Percentiles rank a stretch among this genome's conserved stretches.
Evolutionary conservation across 176 grass and related monocot genomes (phyloP).

Genomic region (Zizania latifolia): DNA sequence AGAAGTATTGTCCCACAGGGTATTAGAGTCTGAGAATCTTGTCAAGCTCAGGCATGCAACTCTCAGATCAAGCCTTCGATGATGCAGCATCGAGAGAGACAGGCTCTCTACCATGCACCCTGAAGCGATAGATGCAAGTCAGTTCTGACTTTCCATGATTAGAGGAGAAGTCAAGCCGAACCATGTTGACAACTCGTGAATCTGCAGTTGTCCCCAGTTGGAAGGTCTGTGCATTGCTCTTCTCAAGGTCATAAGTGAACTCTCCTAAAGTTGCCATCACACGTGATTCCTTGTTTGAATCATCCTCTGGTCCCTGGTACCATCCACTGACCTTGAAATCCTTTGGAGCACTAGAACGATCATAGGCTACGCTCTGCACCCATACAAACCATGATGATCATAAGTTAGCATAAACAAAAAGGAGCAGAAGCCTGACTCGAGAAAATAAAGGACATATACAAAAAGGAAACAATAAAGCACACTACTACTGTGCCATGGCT

Average conservation of each 20-base stretch:
- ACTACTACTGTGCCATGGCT: background rate
- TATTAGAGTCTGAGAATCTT: background rate
- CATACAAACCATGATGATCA: background rate
- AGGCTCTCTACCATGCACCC: conserved; percentile 75
- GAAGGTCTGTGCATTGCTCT: conserved; percentile 77
- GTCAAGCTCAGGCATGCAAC: background rate
- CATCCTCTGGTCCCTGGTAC: conserved; percentile 40
- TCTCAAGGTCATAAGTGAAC: conserved; percentile 64
- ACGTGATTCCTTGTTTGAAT: conserved; percentile 15
- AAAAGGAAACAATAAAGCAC: background rate
- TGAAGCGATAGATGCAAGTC: conserved; percentile 89
- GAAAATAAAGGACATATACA: background rate
- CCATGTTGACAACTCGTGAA: conserved; percentile 41
- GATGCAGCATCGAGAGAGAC: background rate
- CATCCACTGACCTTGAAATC: conserved; percentile 58
- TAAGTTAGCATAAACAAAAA: background rate
- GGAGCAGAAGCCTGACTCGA: background rate
- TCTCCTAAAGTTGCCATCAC: conserved; percentile 32
- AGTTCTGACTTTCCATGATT: conserved; percentile 58
- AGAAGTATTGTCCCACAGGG: background rate
- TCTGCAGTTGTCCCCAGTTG: conserved; percentile 22
- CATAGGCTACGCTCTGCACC: conserved; percentile 79
- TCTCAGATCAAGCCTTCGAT: conserved; percentile 20
- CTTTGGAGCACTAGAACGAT: conserved; percentile 81
- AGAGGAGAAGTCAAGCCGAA: conserved; percentile 53